Percentiles rank a stretch among this genome's conserved stretches.
phyloP scores from a whole-genome alignment of 116 monocot species.

The Trichopus zeylanicus region DNA sequence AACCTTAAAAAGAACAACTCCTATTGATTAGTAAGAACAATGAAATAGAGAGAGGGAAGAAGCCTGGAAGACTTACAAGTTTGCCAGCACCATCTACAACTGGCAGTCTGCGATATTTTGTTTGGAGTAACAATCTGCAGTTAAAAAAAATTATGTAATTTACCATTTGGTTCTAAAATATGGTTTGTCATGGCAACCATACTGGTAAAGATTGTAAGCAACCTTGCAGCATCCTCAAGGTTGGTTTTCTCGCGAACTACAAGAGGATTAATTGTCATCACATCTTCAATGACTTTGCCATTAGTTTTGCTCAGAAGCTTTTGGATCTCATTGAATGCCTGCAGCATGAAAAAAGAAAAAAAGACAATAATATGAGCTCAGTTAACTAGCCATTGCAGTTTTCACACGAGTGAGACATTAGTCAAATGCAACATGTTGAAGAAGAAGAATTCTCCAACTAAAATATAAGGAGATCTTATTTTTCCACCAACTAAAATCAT shows the following conservation, averaged over 20 bases:
- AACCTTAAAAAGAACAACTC: constrained; percentile 31
- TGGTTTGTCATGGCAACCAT: neutral
- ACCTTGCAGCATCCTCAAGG: constrained; percentile 93
- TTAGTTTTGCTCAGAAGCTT: constrained; percentile 77
- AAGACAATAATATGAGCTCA: no score
- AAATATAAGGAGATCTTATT: no score
- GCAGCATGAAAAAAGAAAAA: constrained; percentile 2
- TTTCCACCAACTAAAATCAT: no score
- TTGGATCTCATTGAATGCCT: constrained; percentile 94
- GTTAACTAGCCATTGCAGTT: no score
- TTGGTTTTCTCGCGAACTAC: constrained; percentile 84
- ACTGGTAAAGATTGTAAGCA: neutral
- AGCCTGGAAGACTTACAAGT: constrained; percentile 43
- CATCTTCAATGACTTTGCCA: constrained; percentile 76
- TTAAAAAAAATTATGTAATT: neutral
- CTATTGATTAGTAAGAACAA: neutral
- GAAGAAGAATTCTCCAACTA: no score
- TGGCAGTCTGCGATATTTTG: constrained; percentile 78
- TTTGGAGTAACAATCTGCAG: constrained; percentile 80
- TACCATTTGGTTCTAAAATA: no score
- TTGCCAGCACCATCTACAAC: constrained; percentile 77
- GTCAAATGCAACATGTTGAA: no score
- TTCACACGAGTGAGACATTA: no score
- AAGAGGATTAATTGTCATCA: constrained; percentile 79
- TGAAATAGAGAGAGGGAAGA: neutral